Conservation (phyloP, 2,329 filamentous ascomycete genomes). For the Penicillium sp. region DNA sequence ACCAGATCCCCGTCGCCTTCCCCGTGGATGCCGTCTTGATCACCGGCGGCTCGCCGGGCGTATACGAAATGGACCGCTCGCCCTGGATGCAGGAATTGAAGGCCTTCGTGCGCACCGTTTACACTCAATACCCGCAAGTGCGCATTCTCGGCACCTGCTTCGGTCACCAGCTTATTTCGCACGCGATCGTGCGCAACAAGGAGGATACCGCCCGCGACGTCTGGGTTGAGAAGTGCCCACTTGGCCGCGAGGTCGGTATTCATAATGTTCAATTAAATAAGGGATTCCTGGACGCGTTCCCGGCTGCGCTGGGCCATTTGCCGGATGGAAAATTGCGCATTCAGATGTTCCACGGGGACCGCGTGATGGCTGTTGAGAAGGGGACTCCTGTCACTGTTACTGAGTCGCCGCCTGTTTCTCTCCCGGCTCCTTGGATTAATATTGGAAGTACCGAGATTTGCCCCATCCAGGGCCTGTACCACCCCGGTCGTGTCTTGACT, state of each 20-base stretch:
- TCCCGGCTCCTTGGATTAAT: constrained; percentile 27
- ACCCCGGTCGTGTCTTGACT: constrained; percentile 23
- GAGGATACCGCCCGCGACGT: constrained; percentile 21
- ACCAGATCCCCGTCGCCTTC: constrained; percentile 13
- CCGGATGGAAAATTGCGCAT: constrained; percentile 19
- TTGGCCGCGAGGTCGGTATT: constrained; percentile 25
- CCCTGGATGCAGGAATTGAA: constrained; percentile 33
- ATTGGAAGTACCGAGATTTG: constrained; percentile 27
- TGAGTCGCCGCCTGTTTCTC: constrained; percentile 23
- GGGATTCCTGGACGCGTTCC: constrained; percentile 17
- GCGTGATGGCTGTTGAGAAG: constrained; percentile 27
- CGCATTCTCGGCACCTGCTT: constrained; percentile 39
- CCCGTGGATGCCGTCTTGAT: constrained; percentile 34
- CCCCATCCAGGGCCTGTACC: constrained; percentile 26
- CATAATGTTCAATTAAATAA: constrained; percentile 23
- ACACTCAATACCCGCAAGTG: constrained; percentile 28
- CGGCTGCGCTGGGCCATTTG: constrained; percentile 15
- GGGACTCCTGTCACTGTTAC: constrained; percentile 15
- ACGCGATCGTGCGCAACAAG: constrained; percentile 21
- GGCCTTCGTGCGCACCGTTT: constrained; percentile 29
- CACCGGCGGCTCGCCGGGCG: constrained; percentile 32
- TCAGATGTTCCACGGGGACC: constrained; percentile 28
- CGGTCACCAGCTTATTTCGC: constrained; percentile 33
- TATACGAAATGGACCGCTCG: constrained; percentile 27
- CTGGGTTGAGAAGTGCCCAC: constrained; percentile 26